Evolutionary conservation across 208 protist genomes (phyloP).

Genomic region (Tetramitus jugosus): DNA sequence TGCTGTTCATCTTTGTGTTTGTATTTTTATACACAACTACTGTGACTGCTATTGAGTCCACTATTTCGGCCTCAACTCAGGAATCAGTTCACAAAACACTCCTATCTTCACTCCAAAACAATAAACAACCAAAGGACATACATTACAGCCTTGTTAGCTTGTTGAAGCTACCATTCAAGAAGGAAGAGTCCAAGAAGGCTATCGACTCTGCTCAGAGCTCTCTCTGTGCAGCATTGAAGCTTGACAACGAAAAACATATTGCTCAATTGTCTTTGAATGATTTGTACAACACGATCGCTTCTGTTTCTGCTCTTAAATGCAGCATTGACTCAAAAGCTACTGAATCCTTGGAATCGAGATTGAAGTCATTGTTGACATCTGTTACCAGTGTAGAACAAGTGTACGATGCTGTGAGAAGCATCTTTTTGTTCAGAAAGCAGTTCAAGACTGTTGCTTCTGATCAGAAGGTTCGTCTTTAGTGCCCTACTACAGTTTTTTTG

Average conservation of each 20-base stretch:
- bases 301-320: not conserved
- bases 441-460: not conserved
- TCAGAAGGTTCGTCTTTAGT: not conserved
- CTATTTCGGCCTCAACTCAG: too few relatives aligned
- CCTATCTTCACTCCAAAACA: too few relatives aligned
- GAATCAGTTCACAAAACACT: too few relatives aligned
- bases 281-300: not conserved
- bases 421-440: not conserved
- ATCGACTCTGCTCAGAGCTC: not conserved
- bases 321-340: not conserved
- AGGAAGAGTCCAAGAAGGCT: not conserved
- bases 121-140: too few relatives aligned
- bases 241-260: not conserved
- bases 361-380: not conserved
- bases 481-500: not conserved
- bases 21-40: too few relatives aligned
- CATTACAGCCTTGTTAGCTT: too few relatives aligned
- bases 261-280: not conserved
- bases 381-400: not conserved
- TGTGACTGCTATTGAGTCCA: too few relatives aligned
- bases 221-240: not conserved
- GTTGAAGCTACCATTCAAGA: not conserved
- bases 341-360: not conserved
- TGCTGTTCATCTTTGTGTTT: too few relatives aligned
- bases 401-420: not conserved